phyloP scores from a whole-genome alignment of 2,329 filamentous ascomycete genomes.

The Penicillium sp. region DNA sequence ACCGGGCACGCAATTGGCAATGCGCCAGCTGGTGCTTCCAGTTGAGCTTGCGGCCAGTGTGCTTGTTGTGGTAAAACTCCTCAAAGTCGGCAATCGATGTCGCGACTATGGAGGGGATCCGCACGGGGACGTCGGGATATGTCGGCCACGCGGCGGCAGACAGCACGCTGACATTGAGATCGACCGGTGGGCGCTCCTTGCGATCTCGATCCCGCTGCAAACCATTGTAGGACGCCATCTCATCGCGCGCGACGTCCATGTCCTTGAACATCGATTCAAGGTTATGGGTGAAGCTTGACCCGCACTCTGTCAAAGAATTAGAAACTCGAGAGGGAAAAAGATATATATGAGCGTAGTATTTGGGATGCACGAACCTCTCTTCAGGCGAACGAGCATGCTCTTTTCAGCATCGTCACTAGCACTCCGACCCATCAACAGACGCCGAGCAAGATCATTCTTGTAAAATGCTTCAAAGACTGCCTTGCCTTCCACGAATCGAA shows the following conservation, averaged over 20 bases:
- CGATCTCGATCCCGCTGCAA: constrained; percentile 62
- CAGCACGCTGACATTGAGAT: constrained; percentile 84
- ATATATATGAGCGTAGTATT: too few relatives aligned
- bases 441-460: constrained; percentile 90
- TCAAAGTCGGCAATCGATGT: constrained; percentile 80
- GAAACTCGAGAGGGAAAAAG: background rate
- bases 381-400: constrained; percentile 88
- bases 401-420: constrained; percentile 93
- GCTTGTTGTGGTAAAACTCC: constrained; percentile 80
- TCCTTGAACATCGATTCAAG: constrained; percentile 99
- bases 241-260: constrained; percentile 86
- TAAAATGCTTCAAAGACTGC: constrained; percentile 99
- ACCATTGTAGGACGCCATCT: constrained; percentile 83
- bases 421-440: constrained; percentile 85
- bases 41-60: constrained; percentile 77
- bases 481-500: constrained; percentile 95
- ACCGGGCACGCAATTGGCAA: constrained; percentile 77
- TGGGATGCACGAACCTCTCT: constrained; percentile 56
- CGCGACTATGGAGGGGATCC: constrained; percentile 71
- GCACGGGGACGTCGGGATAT: constrained; percentile 73
- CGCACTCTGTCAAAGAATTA: constrained; percentile 65
- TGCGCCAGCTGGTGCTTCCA: constrained; percentile 96
- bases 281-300: constrained; percentile 91
- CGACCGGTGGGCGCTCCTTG: constrained; percentile 58
- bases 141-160: constrained; percentile 89